Evolutionary conservation across 164 flowering plant genomes (phyloP).

Genomic region (Kalanchoe fedtschenkoi): DNA sequence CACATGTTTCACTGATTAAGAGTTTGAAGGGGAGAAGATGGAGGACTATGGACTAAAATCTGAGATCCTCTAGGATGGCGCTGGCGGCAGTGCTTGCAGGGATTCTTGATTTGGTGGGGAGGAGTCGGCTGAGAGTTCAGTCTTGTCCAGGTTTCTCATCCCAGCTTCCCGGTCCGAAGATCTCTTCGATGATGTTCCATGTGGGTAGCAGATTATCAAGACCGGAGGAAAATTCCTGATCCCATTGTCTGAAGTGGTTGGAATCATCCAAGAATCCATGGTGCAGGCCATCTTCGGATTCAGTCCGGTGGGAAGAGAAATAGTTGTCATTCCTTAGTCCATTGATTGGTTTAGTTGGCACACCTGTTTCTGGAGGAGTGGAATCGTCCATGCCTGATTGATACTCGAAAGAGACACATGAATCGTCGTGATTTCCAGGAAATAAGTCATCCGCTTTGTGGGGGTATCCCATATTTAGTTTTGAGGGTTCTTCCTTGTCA

Average conservation of each 20-base stretch:
- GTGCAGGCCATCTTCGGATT: not conserved
- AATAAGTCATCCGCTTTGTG: not conserved
- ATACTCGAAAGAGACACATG: conserved; percentile 11
- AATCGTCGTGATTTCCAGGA: conserved; percentile 11
- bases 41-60: not conserved
- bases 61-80: not conserved
- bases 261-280: not conserved
- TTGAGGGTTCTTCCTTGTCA: not conserved
- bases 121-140: not conserved
- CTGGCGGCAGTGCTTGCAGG: not conserved
- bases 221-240: not conserved
- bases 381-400: conserved; percentile 7
- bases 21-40: not conserved
- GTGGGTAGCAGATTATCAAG: conserved; percentile 5
- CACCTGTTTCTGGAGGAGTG: not conserved
- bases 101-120: not conserved
- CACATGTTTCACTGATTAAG: not conserved
- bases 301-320: not conserved
- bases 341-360: not conserved
- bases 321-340: not conserved
- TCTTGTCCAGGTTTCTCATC: not conserved
- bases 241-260: not conserved
- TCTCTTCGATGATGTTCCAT: not conserved
- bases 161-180: conserved; percentile 1
- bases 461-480: not conserved